Conservation (phyloP, 805 yeast species). For the Barnettozyma pratensis region DNA sequence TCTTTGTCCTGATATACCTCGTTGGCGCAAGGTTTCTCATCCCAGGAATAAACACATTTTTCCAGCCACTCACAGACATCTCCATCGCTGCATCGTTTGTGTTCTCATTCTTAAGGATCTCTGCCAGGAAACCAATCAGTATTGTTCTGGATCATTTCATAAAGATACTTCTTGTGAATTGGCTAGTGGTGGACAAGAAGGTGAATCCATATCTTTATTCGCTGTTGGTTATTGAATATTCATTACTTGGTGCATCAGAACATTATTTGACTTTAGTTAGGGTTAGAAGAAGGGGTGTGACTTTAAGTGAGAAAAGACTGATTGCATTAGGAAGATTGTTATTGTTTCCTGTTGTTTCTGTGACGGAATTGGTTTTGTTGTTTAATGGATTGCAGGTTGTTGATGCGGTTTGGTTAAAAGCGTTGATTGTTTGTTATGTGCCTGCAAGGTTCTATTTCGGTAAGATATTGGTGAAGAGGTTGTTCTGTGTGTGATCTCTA, state of each 20-base stretch:
- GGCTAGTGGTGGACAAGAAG: not conserved
- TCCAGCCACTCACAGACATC: not conserved
- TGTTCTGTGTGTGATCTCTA: not conserved
- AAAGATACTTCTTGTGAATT: not conserved
- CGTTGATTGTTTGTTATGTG: not conserved
- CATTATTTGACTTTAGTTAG: not conserved
- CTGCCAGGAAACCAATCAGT: not conserved
- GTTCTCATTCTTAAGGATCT: not conserved
- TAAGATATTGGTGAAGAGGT: not conserved
- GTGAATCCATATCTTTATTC: not conserved
- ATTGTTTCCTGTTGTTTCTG: not conserved
- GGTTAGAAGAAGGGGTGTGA: not conserved
- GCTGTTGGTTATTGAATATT: not conserved
- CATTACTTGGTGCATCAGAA: not conserved
- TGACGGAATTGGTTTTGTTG: not conserved
- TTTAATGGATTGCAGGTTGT: not conserved
- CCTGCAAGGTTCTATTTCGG: not conserved
- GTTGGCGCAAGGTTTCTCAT: conserved; percentile 3
- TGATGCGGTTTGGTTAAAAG: not conserved
- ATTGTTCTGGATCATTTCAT: not conserved
- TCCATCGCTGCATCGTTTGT: not conserved
- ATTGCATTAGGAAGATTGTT: not conserved
- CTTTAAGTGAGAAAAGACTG: not conserved
- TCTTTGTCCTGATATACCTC: not conserved
- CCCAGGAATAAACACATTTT: conserved; percentile 2